Percentiles rank a stretch among this genome's conserved stretches.
Evolutionary conservation across 2,329 filamentous ascomycete species (phyloP).

Genomic region (Arthrobotrys sinensis): DNA sequence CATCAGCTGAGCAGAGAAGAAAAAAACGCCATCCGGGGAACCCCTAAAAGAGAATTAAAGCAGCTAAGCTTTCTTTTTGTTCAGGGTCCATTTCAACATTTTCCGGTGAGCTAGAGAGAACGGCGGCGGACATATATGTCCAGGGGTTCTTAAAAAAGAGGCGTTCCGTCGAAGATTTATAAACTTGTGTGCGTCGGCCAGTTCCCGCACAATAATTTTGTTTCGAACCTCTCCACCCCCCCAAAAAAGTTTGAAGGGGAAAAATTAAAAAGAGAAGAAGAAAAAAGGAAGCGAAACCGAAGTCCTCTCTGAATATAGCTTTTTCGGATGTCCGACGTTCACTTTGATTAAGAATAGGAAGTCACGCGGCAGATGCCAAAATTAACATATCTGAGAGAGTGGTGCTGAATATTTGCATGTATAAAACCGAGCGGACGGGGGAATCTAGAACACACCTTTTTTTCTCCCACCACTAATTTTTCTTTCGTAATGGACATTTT

Average conservation of each 20-base stretch:
- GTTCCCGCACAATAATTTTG: slow-evolving; percentile 38
- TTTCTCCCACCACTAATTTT: neutral
- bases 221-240: slow-evolving; percentile 21
- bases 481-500: slow-evolving; percentile 32
- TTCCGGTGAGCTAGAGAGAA: slow-evolving; percentile 9
- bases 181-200: slow-evolving; percentile 40
- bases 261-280: neutral
- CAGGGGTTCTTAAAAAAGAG: slow-evolving; percentile 17
- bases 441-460: slow-evolving; percentile 12
- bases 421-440: slow-evolving; percentile 5
- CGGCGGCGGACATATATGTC: neutral
- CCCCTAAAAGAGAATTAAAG: neutral
- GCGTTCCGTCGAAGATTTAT: slow-evolving; percentile 45
- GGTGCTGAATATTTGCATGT: neutral
- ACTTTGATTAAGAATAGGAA: slow-evolving; percentile 10
- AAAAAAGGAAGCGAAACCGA: slow-evolving; percentile 7
- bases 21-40: slow-evolving; percentile 17
- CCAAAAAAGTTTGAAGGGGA: slow-evolving; percentile 27
- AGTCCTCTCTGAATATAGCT: slow-evolving; percentile 31
- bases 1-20: slow-evolving; percentile 38
- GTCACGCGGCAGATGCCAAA: slow-evolving; percentile 25
- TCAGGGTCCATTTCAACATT: slow-evolving; percentile 42
- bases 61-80: slow-evolving; percentile 40
- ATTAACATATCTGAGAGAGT: slow-evolving; percentile 21
- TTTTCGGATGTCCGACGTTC: slow-evolving; percentile 10